Evolutionary conservation across 2,329 filamentous ascomycete species (phyloP).

Genomic region (Nothopassalora personata): DNA sequence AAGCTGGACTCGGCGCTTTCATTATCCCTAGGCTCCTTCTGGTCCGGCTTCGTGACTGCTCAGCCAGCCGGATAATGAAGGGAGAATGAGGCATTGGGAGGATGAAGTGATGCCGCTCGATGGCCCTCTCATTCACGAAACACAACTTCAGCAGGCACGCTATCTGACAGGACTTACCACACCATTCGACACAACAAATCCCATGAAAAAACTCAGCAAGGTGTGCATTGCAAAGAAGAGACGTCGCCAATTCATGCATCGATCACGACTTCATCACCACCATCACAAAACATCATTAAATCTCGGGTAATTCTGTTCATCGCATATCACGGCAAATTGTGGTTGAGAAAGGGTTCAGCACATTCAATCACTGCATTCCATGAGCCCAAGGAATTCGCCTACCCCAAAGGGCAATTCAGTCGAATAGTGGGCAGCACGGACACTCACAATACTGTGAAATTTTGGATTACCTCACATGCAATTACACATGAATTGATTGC

Average conservation of each 20-base stretch:
- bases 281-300: background rate
- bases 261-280: background rate
- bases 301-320: background rate
- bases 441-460: background rate
- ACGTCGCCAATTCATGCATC: background rate
- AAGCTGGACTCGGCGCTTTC: background rate
- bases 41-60: background rate
- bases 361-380: constrained; percentile 1
- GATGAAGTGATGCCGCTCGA: background rate
- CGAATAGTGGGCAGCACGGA: background rate
- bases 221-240: background rate
- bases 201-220: background rate
- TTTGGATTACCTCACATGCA: too few relatives aligned
- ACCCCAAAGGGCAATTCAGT: background rate
- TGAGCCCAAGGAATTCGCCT: too few relatives aligned
- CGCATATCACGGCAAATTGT: background rate
- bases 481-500: background rate
- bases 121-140: background rate
- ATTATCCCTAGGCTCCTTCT: background rate
- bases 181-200: background rate
- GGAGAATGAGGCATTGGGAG: background rate
- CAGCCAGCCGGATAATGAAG: background rate
- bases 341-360: background rate
- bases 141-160: background rate
- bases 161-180: too few relatives aligned